Evolutionary conservation across 108 stramenopile genomes (phyloP).

Genomic region (Nannochloropsis oceanica): DNA sequence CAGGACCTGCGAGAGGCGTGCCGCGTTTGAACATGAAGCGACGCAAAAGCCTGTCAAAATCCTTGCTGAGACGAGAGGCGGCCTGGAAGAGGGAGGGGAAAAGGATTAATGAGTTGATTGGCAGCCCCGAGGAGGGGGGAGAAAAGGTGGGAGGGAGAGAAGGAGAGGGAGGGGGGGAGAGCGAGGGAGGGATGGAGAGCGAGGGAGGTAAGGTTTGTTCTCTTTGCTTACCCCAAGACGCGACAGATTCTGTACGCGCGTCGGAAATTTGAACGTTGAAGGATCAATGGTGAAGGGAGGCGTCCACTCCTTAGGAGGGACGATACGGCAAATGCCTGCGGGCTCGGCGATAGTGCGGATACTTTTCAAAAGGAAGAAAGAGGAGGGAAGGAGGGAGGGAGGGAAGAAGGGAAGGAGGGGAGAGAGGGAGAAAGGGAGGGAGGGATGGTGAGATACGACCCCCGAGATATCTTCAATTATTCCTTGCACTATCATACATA

Average conservation of each 20-base stretch:
- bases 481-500: too few species aligned
- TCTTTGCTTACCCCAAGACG: neutral
- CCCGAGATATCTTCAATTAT: neutral
- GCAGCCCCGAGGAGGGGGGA: too few species aligned
- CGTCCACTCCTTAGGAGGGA: constrained; percentile 85
- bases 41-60: too few species aligned
- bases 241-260: constrained; percentile 34
- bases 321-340: constrained; percentile 89
- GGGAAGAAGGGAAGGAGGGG: neutral
- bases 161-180: neutral
- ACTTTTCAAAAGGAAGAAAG: neutral
- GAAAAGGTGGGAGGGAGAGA: too few species aligned
- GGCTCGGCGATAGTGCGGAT: constrained; percentile 63
- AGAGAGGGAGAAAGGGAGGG: neutral
- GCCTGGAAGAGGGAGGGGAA: too few species aligned
- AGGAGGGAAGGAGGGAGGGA: neutral
- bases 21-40: too few species aligned
- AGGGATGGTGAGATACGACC: neutral
- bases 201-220: neutral
- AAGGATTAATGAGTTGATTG: too few species aligned
- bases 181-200: neutral
- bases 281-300: constrained; percentile 38
- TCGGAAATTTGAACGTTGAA: constrained; percentile 25
- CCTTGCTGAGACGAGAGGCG: too few species aligned
- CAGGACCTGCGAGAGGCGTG: too few species aligned